Evolutionary conservation across 1,284 basidiomycete genomes (phyloP), one percentile per base, ranked within the genome.

Genomic region (Cryptococcus wingfieldii): DNA sequence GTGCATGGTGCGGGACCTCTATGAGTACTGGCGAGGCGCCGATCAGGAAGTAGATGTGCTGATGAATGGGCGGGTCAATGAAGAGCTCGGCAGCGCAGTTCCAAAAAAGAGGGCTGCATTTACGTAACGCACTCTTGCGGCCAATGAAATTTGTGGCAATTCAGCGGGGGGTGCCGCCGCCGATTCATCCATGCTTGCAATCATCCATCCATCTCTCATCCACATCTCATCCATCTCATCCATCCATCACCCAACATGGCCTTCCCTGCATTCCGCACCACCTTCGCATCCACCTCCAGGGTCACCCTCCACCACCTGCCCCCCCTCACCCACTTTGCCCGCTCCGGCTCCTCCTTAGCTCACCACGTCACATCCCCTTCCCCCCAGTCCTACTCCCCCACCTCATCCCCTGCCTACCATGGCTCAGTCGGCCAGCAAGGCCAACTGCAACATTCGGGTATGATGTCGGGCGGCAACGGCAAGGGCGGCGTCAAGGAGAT

Each of bases 341-440:
- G 49, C 49, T 46, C 38, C 23, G 47, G 41, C 19, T 54, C 49
- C 10, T 49, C 55, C 13, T 42, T 53, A 13, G 47, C 47, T 52
- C 52, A 54, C 44, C n/a, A 38, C 18, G n/a, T 31, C 42, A 45
- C 27, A 38, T 34, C 41, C 38, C 31, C 16, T 34, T 53, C 60
- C 4, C 62, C 59, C 14, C 45, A 25, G 13, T 67, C 64, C 50
- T 63, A 67, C 38, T 53, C 63, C 13, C 64, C 66, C n/a, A 61
- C 69, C 1, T 6, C 31, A 34, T 34, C 31, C 31, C 56, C 68
- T 8, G 55, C 61, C 12, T 68, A 64, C 47, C 53, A 65, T 16
- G 61, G 62, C 9, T 31, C 56, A 7, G 57, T 62, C 25, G 28
- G 27, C 25, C 45, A 49, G 23, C 50, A 53, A 16, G 31, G 31